Evolutionary conservation across 2,329 filamentous ascomycete genomes (phyloP).

Genomic region (Paecilomyces formosus): DNA sequence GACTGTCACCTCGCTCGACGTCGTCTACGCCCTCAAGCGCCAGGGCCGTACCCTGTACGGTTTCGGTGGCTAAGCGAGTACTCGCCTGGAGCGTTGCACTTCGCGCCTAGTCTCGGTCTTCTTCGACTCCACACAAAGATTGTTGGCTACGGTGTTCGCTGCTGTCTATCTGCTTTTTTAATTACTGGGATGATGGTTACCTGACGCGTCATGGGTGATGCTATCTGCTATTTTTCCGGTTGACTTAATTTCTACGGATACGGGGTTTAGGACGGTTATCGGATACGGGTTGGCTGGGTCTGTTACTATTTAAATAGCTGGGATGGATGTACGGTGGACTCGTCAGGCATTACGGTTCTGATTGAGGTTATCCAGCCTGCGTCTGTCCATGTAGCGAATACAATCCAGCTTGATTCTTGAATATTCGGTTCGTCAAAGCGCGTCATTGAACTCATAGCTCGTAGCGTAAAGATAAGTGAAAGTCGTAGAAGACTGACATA

Average conservation of each 20-base stretch:
- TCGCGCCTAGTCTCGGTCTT: background rate
- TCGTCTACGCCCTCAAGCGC: conserved; percentile 57
- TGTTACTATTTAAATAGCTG: background rate
- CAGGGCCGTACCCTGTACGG: conserved; percentile 35
- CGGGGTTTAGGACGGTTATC: background rate
- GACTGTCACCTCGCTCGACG: conserved; percentile 50
- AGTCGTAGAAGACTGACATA: no score
- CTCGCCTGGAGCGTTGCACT: background rate
- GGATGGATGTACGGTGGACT: background rate
- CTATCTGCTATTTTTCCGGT: background rate
- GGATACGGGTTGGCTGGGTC: background rate
- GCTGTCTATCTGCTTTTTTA: background rate
- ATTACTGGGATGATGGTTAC: background rate
- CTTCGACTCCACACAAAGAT: background rate
- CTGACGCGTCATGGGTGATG: background rate
- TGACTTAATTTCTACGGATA: background rate
- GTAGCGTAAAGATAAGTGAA: no score
- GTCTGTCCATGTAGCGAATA: background rate
- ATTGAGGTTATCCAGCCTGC: background rate
- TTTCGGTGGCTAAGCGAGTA: background rate
- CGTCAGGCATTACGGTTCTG: background rate
- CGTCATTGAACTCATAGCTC: no score
- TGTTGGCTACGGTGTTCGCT: background rate
- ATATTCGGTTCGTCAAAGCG: no score
- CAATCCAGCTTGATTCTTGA: background rate